Conservation (phyloP, 2,329 filamentous ascomycete genomes). For the Juglanconis juglandina region DNA sequence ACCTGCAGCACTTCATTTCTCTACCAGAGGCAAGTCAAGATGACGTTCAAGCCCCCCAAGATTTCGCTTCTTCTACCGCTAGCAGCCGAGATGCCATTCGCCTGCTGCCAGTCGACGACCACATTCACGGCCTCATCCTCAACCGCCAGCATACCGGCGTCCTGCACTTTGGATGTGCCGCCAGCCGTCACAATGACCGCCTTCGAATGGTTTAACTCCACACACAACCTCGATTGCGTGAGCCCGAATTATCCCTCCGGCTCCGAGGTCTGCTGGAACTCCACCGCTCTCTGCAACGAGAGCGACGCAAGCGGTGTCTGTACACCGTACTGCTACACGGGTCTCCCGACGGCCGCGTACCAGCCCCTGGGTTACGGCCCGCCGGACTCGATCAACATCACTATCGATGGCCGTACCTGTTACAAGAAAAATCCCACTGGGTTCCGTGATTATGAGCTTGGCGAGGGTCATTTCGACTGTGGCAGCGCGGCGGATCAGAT, state of each 20-base stretch:
- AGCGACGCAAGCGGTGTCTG: neutral
- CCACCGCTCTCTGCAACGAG: neutral
- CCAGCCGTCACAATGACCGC: neutral
- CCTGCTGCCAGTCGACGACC: too few species aligned
- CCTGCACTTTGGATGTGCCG: too few species aligned
- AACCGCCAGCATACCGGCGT: too few species aligned
- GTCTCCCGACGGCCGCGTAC: neutral
- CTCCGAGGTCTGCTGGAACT: conserved; percentile 9
- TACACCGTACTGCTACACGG: conserved; percentile 10
- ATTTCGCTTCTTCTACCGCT: too few species aligned
- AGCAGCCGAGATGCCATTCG: too few species aligned
- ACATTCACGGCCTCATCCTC: too few species aligned
- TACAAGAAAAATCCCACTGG: neutral
- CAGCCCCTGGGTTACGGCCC: conserved; percentile 11
- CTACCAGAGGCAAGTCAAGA: too few species aligned
- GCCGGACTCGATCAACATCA: conserved; percentile 6
- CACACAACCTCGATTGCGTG: conserved; percentile 14
- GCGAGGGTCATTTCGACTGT: conserved; percentile 7
- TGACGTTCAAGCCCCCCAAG: too few species aligned
- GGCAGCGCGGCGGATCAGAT: conserved; percentile 2
- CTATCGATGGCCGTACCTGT: neutral
- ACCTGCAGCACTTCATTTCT: too few species aligned
- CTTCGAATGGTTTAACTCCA: conserved; percentile 13
- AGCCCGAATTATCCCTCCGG: conserved; percentile 5
- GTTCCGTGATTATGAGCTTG: neutral